Conservation (phyloP, 2,329 filamentous ascomycete species). For the Coniochaeta prunicola region DNA sequence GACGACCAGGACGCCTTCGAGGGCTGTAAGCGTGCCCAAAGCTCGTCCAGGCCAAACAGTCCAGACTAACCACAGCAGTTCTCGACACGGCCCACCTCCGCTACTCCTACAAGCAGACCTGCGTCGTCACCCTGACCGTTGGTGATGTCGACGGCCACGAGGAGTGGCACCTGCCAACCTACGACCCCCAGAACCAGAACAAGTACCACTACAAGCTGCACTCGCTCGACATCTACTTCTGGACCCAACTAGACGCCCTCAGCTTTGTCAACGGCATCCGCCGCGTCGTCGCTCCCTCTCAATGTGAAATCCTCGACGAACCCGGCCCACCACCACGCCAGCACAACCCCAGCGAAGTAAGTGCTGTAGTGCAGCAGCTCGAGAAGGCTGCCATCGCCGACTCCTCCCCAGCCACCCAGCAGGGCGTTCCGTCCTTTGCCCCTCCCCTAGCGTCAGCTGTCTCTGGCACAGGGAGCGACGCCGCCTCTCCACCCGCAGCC, state of each 20-base stretch:
- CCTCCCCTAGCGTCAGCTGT: conserved; percentile 31
- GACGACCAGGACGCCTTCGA: conserved; percentile 74
- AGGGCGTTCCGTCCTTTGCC: conserved; percentile 26
- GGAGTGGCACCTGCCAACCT: conserved; percentile 70
- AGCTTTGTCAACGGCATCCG: conserved; percentile 63
- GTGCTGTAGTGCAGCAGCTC: conserved; percentile 65
- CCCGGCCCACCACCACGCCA: conserved; percentile 42
- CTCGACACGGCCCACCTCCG: conserved; percentile 57
- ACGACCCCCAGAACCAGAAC: conserved; percentile 64
- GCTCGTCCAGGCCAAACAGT: not conserved
- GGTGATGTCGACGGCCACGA: conserved; percentile 43
- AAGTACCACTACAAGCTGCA: conserved; percentile 76
- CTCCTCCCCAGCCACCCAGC: conserved; percentile 30
- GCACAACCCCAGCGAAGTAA: conserved; percentile 41
- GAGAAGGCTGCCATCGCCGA: conserved; percentile 64
- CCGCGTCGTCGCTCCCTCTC: conserved; percentile 52
- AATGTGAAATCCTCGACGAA: conserved; percentile 59
- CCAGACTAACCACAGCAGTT: conserved; percentile 32
- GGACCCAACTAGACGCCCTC: conserved; percentile 65
- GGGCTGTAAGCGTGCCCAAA: conserved; percentile 52
- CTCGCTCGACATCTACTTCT: conserved; percentile 72
- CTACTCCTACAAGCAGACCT: conserved; percentile 70
- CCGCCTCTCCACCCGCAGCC: conserved; percentile 24
- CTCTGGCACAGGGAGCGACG: conserved; percentile 13
- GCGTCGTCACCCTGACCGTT: conserved; percentile 60